Evolutionary conservation across 2,329 filamentous ascomycete genomes (phyloP).

Genomic region (Ceratocystis colombiana): DNA sequence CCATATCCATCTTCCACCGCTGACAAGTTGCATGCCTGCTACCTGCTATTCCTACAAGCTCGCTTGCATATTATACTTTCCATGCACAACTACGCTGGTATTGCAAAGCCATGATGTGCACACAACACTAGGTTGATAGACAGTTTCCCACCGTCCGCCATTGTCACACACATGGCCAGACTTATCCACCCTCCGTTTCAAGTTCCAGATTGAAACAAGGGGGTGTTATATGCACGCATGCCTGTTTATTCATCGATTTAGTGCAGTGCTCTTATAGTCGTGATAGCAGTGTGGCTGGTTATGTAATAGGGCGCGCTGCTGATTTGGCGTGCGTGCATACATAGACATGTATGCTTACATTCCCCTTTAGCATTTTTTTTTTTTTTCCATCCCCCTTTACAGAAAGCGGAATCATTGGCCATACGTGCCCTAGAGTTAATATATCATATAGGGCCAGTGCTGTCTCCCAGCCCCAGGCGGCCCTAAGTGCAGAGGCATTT

Average conservation of each 20-base stretch:
- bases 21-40: too few relatives aligned
- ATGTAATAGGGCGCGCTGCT: too few relatives aligned
- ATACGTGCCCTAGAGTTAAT: neutral
- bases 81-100: too few relatives aligned
- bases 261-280: neutral
- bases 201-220: slow-evolving; percentile 8
- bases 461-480: neutral
- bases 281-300: neutral
- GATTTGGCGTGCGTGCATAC: too few relatives aligned
- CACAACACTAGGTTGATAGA: neutral
- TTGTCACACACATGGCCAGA: slow-evolving; percentile 3
- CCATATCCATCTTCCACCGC: too few relatives aligned
- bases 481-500: neutral
- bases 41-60: too few relatives aligned
- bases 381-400: slow-evolving; percentile 1
- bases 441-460: neutral
- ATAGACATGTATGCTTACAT: too few relatives aligned
- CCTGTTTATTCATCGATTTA: neutral
- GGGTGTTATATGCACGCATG: neutral
- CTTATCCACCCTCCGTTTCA: neutral
- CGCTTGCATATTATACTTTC: too few relatives aligned
- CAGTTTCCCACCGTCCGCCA: neutral
- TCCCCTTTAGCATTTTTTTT: too few relatives aligned
- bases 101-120: neutral
- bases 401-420: neutral